phyloP scores from a whole-genome alignment of 352 stramenopile genomes.

The Aphanomyces invadans region DNA sequence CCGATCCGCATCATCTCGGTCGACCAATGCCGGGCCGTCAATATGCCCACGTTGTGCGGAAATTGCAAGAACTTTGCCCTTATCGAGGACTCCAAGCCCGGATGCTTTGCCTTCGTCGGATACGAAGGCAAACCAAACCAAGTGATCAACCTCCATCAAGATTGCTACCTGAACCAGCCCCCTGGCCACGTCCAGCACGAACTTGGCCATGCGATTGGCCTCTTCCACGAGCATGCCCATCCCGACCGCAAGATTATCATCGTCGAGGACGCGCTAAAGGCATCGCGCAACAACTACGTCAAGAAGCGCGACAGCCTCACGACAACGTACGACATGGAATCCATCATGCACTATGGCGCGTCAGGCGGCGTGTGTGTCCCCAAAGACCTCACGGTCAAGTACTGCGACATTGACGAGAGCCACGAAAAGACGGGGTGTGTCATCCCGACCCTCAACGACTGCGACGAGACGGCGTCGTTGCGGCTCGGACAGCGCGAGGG shows the following conservation, averaged over 20 bases:
- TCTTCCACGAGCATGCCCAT: constrained; percentile 20
- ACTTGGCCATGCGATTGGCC: constrained; percentile 13
- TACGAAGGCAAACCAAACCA: constrained; percentile 8
- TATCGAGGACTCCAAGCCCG: background rate
- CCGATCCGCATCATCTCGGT: background rate
- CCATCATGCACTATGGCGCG: constrained; percentile 19
- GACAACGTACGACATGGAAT: background rate
- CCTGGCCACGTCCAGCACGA: constrained; percentile 13
- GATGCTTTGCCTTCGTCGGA: constrained; percentile 15
- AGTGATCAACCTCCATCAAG: background rate
- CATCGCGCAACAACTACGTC: constrained; percentile 14
- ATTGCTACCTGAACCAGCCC: background rate
- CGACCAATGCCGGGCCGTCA: background rate
- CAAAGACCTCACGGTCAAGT: constrained; percentile 12
- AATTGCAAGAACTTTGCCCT: constrained; percentile 13
- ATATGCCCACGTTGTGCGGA: background rate
- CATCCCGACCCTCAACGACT: constrained; percentile 14
- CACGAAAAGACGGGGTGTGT: constrained; percentile 9
- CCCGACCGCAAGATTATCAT: constrained; percentile 19
- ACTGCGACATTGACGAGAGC: constrained; percentile 21
- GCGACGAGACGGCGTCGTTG: constrained; percentile 7
- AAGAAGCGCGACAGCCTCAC: background rate
- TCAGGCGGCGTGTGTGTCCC: constrained; percentile 21
- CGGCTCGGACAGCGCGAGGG: background rate
- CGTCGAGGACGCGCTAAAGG: background rate